Conservation (phyloP, 148 eudicot species). For the Diospyros lotus region DNA sequence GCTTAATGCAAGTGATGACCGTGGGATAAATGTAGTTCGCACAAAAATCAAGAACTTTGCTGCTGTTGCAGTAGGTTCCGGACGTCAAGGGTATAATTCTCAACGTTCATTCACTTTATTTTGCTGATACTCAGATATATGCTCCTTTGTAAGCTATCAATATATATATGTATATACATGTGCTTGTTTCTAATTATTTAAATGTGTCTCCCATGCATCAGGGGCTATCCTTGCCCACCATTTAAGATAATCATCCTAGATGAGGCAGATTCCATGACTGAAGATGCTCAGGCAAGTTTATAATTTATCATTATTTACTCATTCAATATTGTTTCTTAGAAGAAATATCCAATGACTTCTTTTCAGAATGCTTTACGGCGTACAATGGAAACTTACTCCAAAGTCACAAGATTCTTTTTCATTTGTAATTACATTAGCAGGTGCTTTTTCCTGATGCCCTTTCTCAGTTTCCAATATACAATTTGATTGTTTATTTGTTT, state of each 20-base stretch:
- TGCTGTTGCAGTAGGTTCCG: constrained; percentile 88
- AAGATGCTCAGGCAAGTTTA: constrained; percentile 88
- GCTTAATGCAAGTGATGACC: constrained; percentile 98
- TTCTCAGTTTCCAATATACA: no score
- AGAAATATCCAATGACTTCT: not conserved
- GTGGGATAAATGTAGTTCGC: constrained; percentile 97
- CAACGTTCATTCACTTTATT: constrained; percentile 12
- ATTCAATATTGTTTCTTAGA: constrained; percentile 1
- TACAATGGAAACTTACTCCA: constrained; percentile 96
- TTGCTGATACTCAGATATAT: constrained; percentile 1
- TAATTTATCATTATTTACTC: not conserved
- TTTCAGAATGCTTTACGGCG: constrained; percentile 91
- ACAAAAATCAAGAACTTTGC: constrained; percentile 92
- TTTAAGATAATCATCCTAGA: constrained; percentile 88
- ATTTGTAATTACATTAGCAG: constrained; percentile 97
- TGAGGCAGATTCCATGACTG: constrained; percentile 99
- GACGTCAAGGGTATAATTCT: constrained; percentile 53
- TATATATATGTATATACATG: no score
- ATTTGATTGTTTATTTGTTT: not conserved
- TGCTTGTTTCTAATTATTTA: not conserved
- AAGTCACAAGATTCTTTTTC: constrained; percentile 95
- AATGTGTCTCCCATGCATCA: constrained; percentile 16
- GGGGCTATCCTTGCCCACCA: constrained; percentile 94
- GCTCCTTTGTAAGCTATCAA: no score
- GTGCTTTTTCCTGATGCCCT: constrained; percentile 27